Evolutionary conservation across 1,284 basidiomycete genomes (phyloP), one percentile per base, ranked within the genome.

Genomic region (Irpex rosettiformis): DNA sequence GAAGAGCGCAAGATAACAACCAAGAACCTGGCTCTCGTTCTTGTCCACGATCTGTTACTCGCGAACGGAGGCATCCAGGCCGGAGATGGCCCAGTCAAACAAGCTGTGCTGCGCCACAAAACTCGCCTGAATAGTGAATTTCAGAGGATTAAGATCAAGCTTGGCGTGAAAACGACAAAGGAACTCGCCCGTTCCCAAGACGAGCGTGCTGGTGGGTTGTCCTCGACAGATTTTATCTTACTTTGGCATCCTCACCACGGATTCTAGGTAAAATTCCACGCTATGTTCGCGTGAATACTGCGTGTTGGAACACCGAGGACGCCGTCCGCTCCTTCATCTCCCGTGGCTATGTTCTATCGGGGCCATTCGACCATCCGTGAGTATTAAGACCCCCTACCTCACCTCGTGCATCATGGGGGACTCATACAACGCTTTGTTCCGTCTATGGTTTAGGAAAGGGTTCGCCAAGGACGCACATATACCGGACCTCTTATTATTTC

Each of bases 71-170:
- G 92, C 18, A 94, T 96, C 63, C 91, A 96, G 70, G 91, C 93
- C 1, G 86, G 89, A 24, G 91, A 94, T 69, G 94, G 94, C 28
- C 89, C 91, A 6, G 77, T 95, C 52, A 95, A 95, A 66, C 86
- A 89, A 67, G 91, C 92, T 0, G 68, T 96, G 42, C 69, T 91
- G 55, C 83, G 91, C 47, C 93, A 98, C 71, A 93, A 92, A 69
- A 91, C 94, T 4, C 83, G 94, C n/a, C 78, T 98, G 3, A 84
- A 86, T 61, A 85, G 91, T 57, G 94, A 96, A 72, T 82, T 96
- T 52, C 86, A 90, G 58, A 88, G 88, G 66, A 75, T 94, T 58
- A 96, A 96, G 73, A 85, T 97, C 63, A 90, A 84, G 68, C 81
- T 82, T 51, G 91, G 92, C 1, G 86, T 78, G 28, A 82, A 75